These are phyloP conservation scores for Wallacemonas collosoma DNA, from an alignment of 208 protist species.

Conservation along the genomic window DNA sequence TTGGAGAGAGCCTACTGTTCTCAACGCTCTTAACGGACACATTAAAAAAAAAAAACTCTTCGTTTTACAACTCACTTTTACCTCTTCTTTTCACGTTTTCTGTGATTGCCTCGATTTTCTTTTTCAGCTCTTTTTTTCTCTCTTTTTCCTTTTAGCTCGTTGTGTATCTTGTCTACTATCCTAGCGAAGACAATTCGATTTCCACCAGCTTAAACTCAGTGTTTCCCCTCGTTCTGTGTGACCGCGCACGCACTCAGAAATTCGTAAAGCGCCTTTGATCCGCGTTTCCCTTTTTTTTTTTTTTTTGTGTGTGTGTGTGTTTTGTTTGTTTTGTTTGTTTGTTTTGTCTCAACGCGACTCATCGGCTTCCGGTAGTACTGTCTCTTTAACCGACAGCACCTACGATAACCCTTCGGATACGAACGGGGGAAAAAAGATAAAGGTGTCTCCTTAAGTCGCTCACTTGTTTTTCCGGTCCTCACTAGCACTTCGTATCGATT, in stretches of 20 bases:
- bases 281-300: conserved; percentile 10
- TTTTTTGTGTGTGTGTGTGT: neutral
- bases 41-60: conserved; percentile 20
- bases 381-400: neutral
- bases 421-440: too few relatives aligned
- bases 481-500: neutral
- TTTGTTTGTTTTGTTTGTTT: conserved; percentile 16
- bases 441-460: neutral
- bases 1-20: neutral
- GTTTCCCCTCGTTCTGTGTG: neutral
- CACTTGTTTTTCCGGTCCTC: neutral
- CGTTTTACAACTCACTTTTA: neutral
- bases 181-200: neutral
- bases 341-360: neutral
- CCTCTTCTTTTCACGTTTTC: conserved; percentile 7
- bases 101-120: neutral
- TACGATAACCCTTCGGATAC: neutral
- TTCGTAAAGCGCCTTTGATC: neutral
- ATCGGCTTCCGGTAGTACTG: neutral
- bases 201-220: conserved; percentile 17
- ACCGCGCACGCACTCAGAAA: conserved; percentile 14
- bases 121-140: neutral
- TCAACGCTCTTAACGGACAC: neutral
- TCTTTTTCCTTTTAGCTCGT: conserved; percentile 17
- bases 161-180: conserved; percentile 16